Percentiles rank a stretch among this genome's conserved stretches.
Conservation (phyloP, 345 rosid genomes). For the Eucalyptus victrix region DNA sequence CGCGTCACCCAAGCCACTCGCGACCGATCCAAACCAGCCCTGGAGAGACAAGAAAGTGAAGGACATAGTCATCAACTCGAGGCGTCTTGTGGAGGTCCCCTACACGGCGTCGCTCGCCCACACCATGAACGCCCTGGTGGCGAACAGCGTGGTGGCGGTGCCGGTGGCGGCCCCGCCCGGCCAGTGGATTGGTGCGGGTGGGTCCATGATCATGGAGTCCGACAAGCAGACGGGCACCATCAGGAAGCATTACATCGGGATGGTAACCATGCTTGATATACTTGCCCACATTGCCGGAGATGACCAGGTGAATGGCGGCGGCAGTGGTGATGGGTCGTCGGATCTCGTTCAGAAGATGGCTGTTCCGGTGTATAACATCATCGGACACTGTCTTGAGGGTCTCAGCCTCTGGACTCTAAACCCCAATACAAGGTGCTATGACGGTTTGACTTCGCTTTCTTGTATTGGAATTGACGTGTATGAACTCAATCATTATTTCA, state of each 20-base stretch:
- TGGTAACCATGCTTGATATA: slow-evolving; percentile 79
- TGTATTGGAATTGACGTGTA: not conserved
- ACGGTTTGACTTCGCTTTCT: not conserved
- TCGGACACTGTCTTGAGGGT: slow-evolving; percentile 75
- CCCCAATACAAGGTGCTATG: slow-evolving; percentile 52
- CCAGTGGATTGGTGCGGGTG: slow-evolving; percentile 88
- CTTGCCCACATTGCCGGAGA: slow-evolving; percentile 58
- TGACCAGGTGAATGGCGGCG: not conserved
- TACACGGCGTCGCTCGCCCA: slow-evolving; percentile 60
- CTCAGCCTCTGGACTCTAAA: slow-evolving; percentile 83
- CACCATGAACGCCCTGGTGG: slow-evolving; percentile 62
- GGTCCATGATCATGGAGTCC: slow-evolving; percentile 86
- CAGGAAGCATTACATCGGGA: slow-evolving; percentile 83
- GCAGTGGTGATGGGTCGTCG: not conserved
- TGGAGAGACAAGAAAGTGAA: slow-evolving; percentile 22
- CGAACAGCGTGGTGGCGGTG: slow-evolving; percentile 57
- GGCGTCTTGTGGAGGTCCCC: slow-evolving; percentile 71
- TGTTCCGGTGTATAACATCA: slow-evolving; percentile 49
- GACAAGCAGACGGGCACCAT: slow-evolving; percentile 75
- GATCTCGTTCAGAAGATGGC: slow-evolving; percentile 59
- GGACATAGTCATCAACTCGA: slow-evolving; percentile 14
- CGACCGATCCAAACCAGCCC: not conserved
- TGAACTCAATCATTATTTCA: not conserved
- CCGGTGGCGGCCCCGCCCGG: slow-evolving; percentile 93
- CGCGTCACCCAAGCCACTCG: not conserved